Conservation (phyloP, 202 grass and related monocot genomes). For the Carex arenaria region DNA sequence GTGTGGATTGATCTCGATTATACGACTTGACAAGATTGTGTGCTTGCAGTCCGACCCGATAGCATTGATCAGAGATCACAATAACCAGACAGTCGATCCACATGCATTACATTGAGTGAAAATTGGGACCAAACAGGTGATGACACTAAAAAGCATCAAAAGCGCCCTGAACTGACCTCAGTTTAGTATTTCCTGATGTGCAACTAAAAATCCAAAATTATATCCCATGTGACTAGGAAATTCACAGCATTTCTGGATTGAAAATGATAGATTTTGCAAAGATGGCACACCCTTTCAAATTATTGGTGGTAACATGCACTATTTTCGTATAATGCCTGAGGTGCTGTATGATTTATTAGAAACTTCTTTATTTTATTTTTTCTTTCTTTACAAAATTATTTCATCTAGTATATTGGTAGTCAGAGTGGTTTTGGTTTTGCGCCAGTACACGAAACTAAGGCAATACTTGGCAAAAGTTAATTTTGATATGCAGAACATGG, state of each 20-base stretch:
- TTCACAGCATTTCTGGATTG: constrained; percentile 54
- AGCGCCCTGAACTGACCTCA: background rate
- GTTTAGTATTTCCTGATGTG: too few species aligned
- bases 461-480: background rate
- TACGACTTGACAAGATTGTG: too few species aligned
- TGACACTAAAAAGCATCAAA: background rate
- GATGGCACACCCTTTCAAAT: constrained; percentile 65
- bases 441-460: background rate
- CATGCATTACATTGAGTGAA: too few species aligned
- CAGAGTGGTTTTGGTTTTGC: background rate
- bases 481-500: too few species aligned
- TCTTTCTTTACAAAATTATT: background rate
- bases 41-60: too few species aligned
- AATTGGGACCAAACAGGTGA: too few species aligned
- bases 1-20: too few species aligned
- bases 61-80: too few species aligned
- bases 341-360: constrained; percentile 25
- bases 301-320: constrained; percentile 83
- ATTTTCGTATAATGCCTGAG: constrained; percentile 91
- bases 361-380: background rate
- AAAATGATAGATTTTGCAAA: constrained; percentile 75
- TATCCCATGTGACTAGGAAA: background rate
- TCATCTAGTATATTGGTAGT: background rate
- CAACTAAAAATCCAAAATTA: background rate
- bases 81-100: too few species aligned